A percentile compares a stretch with the other conserved stretches of the same genome.
phyloP scores from a whole-genome alignment of 768 basidiomycete species.

The Mycena belliarum region DNA sequence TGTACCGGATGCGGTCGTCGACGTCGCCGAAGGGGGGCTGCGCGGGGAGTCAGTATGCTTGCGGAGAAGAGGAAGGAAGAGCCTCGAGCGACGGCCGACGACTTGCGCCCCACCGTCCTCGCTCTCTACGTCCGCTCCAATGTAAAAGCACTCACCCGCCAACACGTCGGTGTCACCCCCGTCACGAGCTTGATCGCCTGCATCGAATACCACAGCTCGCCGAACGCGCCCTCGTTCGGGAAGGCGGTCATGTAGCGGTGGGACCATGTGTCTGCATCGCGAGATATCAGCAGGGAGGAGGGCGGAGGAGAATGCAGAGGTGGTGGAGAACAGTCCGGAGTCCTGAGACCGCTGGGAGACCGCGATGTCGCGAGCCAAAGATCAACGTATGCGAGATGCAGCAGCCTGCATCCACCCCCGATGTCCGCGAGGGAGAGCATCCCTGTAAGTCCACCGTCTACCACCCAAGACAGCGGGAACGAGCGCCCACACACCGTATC shows the following conservation, averaged over 20 bases:
- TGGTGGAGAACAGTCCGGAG: no score
- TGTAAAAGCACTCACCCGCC: slow-evolving; percentile 37
- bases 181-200: slow-evolving; percentile 55
- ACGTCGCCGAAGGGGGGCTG: slow-evolving; percentile 17
- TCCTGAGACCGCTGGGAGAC: no score
- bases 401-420: no score
- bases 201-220: slow-evolving; percentile 79
- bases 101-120: not conserved
- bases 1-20: slow-evolving; percentile 17
- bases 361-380: no score
- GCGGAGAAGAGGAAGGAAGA: not conserved
- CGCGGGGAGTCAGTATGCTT: not conserved
- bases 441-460: no score
- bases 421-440: no score
- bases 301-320: no score
- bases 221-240: slow-evolving; percentile 65
- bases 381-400: no score
- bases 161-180: slow-evolving; percentile 60
- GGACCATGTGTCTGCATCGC: slow-evolving; percentile 56
- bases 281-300: not conserved
- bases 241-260: slow-evolving; percentile 61
- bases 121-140: not conserved
- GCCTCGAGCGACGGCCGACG: not conserved
- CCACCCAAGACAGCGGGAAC: no score
- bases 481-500: no score